A percentile compares a stretch with the other conserved stretches of the same genome.
These are phyloP conservation scores for Stachybotrys elegans DNA, from an alignment of 2,329 filamentous ascomycete genomes.

Conservation along the genomic window DNA sequence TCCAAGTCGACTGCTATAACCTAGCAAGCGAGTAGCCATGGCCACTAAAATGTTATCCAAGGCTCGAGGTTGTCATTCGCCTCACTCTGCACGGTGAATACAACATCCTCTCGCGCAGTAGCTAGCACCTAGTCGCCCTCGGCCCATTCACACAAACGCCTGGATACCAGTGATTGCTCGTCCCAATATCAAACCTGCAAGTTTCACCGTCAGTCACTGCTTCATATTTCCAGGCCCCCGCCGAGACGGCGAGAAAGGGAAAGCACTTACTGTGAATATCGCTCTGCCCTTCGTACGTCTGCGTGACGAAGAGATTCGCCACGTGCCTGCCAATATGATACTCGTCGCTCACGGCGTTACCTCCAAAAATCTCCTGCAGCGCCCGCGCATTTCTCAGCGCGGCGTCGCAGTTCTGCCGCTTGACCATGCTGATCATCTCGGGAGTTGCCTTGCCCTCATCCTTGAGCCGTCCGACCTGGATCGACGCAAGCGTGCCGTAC, in stretches of 20 bases:
- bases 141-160: slow-evolving; percentile 66
- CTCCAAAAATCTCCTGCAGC: slow-evolving; percentile 93
- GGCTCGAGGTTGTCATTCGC: no score
- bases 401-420: slow-evolving; percentile 93
- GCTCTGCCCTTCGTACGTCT: slow-evolving; percentile 97
- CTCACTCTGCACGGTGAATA: no score
- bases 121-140: not conserved
- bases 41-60: no score
- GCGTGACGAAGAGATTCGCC: slow-evolving; percentile 92
- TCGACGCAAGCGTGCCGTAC: slow-evolving; percentile 82
- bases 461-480: slow-evolving; percentile 89
- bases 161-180: slow-evolving; percentile 70
- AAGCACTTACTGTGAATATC: slow-evolving; percentile 82
- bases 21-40: no score
- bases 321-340: slow-evolving; percentile 94
- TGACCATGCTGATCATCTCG: slow-evolving; percentile 97
- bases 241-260: not conserved
- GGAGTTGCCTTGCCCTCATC: slow-evolving; percentile 82
- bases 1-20: no score
- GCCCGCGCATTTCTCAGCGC: slow-evolving; percentile 74
- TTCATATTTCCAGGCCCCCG: not conserved
- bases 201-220: slow-evolving; percentile 19
- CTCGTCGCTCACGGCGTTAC: slow-evolving; percentile 97
- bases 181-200: slow-evolving; percentile 61
- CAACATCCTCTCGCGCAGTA: no score